These are phyloP conservation scores for Tricholoma sp. DNA, from an alignment of 768 basidiomycete genomes.

Conservation along the genomic window DNA sequence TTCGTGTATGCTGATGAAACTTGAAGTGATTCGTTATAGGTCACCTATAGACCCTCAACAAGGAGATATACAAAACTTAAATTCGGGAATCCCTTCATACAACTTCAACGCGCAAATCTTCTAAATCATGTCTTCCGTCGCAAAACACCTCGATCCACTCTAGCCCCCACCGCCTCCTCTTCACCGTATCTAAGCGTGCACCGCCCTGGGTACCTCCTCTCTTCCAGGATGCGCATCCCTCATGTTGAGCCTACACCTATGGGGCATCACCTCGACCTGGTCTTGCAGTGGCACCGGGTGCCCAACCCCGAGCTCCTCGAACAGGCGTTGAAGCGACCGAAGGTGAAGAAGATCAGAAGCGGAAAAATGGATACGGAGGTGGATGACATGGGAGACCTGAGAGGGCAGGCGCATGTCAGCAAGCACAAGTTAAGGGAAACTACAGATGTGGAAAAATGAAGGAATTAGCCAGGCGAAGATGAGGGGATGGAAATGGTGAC, in stretches of 20 bases:
- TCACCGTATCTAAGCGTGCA: slow-evolving; percentile 88
- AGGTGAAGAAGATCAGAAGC: slow-evolving; percentile 93
- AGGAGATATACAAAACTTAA: too few relatives aligned
- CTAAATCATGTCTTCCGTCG: too few relatives aligned
- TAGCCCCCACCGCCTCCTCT: too few relatives aligned
- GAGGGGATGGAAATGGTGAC: slow-evolving; percentile 73
- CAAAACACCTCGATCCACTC: too few relatives aligned
- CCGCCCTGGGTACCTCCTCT: slow-evolving; percentile 60
- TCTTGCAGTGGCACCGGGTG: slow-evolving; percentile 64
- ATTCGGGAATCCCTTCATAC: too few relatives aligned
- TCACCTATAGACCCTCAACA: too few relatives aligned
- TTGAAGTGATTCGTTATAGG: too few relatives aligned
- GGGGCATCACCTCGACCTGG: slow-evolving; percentile 88
- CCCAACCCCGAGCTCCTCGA: slow-evolving; percentile 80
- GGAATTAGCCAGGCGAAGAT: too few relatives aligned
- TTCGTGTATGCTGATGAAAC: too few relatives aligned
- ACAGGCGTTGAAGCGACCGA: slow-evolving; percentile 77
- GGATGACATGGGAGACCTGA: slow-evolving; percentile 96
- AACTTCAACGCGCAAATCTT: too few relatives aligned
- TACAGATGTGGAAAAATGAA: slow-evolving; percentile 92
- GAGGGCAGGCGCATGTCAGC: slow-evolving; percentile 83
- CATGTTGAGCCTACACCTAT: slow-evolving; percentile 79
- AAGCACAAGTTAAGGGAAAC: slow-evolving; percentile 81
- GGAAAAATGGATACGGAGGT: slow-evolving; percentile 92
- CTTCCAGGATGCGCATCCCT: slow-evolving; percentile 77